phyloP scores from a whole-genome alignment of 495 filamentous ascomycete species.

The Trichocladium uniseriatum region DNA sequence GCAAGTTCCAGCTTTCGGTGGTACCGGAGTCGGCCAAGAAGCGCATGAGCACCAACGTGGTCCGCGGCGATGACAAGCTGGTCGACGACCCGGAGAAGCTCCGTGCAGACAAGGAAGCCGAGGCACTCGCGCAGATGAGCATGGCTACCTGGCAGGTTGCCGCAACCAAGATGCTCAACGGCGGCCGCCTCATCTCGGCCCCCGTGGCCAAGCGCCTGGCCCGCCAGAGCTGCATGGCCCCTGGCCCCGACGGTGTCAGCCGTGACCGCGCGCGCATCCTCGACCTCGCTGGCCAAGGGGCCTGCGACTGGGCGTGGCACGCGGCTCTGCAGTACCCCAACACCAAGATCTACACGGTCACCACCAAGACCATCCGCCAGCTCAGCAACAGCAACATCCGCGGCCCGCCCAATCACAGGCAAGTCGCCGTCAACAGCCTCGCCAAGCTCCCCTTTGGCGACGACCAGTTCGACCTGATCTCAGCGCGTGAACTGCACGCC shows the following conservation, averaged over 20 bases:
- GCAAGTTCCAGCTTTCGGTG: slow-evolving; percentile 60
- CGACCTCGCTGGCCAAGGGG: slow-evolving; percentile 76
- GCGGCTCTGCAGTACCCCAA: slow-evolving; percentile 75
- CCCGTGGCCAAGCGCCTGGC: slow-evolving; percentile 57
- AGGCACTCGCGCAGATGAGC: slow-evolving; percentile 66
- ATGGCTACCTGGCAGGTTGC: slow-evolving; percentile 73
- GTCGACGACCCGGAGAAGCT: slow-evolving; percentile 50
- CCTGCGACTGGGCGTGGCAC: slow-evolving; percentile 94
- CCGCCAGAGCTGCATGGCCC: slow-evolving; percentile 39
- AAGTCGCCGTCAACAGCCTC: slow-evolving; percentile 61
- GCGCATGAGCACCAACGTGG: slow-evolving; percentile 50
- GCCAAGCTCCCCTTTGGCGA: slow-evolving; percentile 79
- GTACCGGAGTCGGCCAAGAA: slow-evolving; percentile 47
- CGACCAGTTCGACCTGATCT: slow-evolving; percentile 86
- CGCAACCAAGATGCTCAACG: slow-evolving; percentile 65
- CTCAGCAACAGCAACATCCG: slow-evolving; percentile 59
- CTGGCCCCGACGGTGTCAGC: slow-evolving; percentile 30
- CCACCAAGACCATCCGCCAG: slow-evolving; percentile 55
- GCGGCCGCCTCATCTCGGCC: slow-evolving; percentile 69
- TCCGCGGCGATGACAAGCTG: slow-evolving; percentile 45
- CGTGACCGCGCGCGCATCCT: slow-evolving; percentile 58
- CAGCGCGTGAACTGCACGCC: slow-evolving; percentile 76
- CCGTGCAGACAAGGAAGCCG: slow-evolving; percentile 66
- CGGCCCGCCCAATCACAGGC: slow-evolving; percentile 80
- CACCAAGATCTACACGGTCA: slow-evolving; percentile 77